Evolutionary conservation across 495 filamentous ascomycete species (phyloP).

Genomic region (Oidiodendron maius): DNA sequence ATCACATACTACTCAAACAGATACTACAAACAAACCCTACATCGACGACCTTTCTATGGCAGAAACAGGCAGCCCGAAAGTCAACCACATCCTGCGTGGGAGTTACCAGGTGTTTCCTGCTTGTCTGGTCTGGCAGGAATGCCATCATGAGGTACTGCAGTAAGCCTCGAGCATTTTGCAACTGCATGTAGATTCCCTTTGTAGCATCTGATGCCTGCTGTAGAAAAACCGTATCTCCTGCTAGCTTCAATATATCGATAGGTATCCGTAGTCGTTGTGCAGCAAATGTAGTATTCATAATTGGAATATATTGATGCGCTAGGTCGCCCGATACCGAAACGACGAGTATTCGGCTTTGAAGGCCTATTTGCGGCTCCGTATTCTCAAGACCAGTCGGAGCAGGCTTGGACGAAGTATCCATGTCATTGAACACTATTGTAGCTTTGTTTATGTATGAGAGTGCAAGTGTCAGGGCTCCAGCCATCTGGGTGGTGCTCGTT

Average conservation of each 20-base stretch:
- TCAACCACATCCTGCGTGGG: conserved; percentile 86
- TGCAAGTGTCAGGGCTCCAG: conserved; percentile 85
- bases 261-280: conserved; percentile 80
- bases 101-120: conserved; percentile 57
- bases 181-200: conserved; percentile 75
- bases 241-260: conserved; percentile 83
- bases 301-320: conserved; percentile 87
- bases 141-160: conserved; percentile 94
- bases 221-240: conserved; percentile 83
- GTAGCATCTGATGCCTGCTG: conserved; percentile 94
- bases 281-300: conserved; percentile 97
- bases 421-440: conserved; percentile 28
- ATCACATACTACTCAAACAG: conserved; percentile 71
- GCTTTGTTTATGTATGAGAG: conserved; percentile 78
- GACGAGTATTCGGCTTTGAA: conserved; percentile 81
- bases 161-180: conserved; percentile 59
- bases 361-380: conserved; percentile 32
- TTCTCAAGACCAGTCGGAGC: conserved; percentile 26
- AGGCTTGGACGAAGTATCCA: conserved; percentile 23
- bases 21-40: conserved; percentile 93
- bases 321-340: conserved; percentile 77
- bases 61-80: conserved; percentile 96
- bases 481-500: conserved; percentile 72
- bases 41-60: conserved; percentile 85
- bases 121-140: conserved; percentile 73